Evolutionary conservation across 2,329 filamentous ascomycete species (phyloP), one percentile per base, ranked within the genome.

Genomic region (Leptographium galeiforme): DNA sequence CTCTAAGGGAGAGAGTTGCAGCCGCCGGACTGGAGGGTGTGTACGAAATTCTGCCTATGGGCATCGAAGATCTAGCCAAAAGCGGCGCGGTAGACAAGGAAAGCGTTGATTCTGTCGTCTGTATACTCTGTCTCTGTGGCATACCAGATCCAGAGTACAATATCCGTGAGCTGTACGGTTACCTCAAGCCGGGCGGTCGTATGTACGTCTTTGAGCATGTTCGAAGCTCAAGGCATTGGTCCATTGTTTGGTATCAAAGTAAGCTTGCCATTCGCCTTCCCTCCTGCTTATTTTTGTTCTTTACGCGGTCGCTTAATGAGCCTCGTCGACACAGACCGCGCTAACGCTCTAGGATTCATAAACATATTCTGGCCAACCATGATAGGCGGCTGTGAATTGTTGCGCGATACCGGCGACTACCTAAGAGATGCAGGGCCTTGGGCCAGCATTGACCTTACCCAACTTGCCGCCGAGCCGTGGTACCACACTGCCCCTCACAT

Each of bases 201-300:
- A 83, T 79, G 79, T 79, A 81, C 56, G 72, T 79, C 1, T 83
- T 75, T 58, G 81, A 84, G 67, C 81, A 84, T 60, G 77, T 84
- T 41, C 62, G 64, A 53, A 65, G 64, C 50, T 65, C 67, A 45
- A 59, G 63, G 6, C 68, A 67, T 11, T 66, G 67, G 60, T 61
- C 65, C 30, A 67, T 79, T 60, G 56, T 60, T 13, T 51, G 67
- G 16, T 80, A 79, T 62, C 77, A 81, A 61, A 66, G 77, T 78
- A 60, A 67, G 76, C 68, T 30, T 19, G 14, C 32, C 5, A 25
- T 25, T 25, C 25, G 25, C 25, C 25, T 25, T 25, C 25, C 25
- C 25, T 25, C 25, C 25, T 19, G 32, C 18, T 39, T 18, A 1
- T 33, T 11, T 36, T 50, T 36, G 18, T 12, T 50, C 39, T 50